Conservation (phyloP, 495 filamentous ascomycete genomes). For the Penicillium subrubescens region DNA sequence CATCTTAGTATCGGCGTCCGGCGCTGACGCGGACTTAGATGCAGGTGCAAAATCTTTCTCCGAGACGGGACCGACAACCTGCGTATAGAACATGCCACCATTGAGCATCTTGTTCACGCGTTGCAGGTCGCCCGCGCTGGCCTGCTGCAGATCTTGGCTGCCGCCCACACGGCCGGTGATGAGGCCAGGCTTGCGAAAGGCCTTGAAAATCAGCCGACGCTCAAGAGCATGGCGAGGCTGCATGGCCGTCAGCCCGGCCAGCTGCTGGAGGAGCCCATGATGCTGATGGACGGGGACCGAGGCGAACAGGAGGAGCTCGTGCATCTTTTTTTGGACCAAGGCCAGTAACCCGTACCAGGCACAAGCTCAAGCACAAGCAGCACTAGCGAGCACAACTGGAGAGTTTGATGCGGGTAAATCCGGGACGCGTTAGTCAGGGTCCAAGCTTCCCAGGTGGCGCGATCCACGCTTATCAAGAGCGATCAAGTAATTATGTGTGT, state of each 20-base stretch:
- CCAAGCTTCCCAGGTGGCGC: slow-evolving; percentile 25
- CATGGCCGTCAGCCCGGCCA: slow-evolving; percentile 69
- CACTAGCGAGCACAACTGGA: background rate
- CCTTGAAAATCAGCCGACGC: slow-evolving; percentile 68
- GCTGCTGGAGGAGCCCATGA: slow-evolving; percentile 65
- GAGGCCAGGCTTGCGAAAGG: slow-evolving; percentile 49
- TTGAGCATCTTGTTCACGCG: slow-evolving; percentile 51
- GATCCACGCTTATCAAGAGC: slow-evolving; percentile 17
- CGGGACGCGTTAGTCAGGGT: slow-evolving; percentile 32
- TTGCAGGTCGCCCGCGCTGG: slow-evolving; percentile 42
- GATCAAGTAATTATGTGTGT: slow-evolving; percentile 17
- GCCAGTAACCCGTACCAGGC: background rate
- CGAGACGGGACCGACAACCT: slow-evolving; percentile 47
- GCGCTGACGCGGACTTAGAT: slow-evolving; percentile 5
- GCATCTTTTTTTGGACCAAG: slow-evolving; percentile 31
- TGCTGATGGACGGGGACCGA: slow-evolving; percentile 50
- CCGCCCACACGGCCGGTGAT: slow-evolving; percentile 42
- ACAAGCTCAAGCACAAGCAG: background rate
- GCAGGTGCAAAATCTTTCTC: slow-evolving; percentile 36
- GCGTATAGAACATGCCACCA: slow-evolving; percentile 53
- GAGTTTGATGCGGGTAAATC: slow-evolving; percentile 7
- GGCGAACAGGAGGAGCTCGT: slow-evolving; percentile 52
- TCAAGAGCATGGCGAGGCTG: slow-evolving; percentile 60
- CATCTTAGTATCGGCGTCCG: slow-evolving; percentile 36
- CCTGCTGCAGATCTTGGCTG: slow-evolving; percentile 47